Percentiles rank a stretch among this genome's conserved stretches.
phyloP scores from a whole-genome alignment of 805 yeast genomes.

The Metschnikowia chrysomelidarum region DNA sequence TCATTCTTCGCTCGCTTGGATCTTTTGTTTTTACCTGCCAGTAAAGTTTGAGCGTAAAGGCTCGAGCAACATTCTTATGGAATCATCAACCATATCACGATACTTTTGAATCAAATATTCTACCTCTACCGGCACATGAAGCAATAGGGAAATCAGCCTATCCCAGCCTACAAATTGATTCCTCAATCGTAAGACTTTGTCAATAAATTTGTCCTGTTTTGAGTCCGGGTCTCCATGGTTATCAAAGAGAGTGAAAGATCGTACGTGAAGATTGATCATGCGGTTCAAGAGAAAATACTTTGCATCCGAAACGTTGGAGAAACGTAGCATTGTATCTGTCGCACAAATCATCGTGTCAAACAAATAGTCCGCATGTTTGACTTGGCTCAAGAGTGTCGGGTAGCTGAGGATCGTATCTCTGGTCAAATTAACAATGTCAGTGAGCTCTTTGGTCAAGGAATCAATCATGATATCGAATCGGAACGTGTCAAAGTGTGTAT shows the following conservation, averaged over 20 bases:
- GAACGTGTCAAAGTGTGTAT: slow-evolving; percentile 5
- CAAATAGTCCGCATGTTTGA: not conserved
- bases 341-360: not conserved
- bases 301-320: slow-evolving; percentile 1
- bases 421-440: slow-evolving; percentile 1
- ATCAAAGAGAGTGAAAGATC: not conserved
- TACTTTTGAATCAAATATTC: too few species aligned
- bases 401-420: not conserved
- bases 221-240: not conserved
- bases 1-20: too few species aligned
- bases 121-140: too few species aligned
- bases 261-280: slow-evolving; percentile 1
- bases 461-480: slow-evolving; percentile 2
- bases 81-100: too few species aligned
- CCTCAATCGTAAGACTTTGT: too few species aligned
- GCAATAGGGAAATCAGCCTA: too few species aligned
- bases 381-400: not conserved
- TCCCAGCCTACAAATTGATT: too few species aligned
- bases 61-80: too few species aligned
- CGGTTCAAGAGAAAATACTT: slow-evolving; percentile 4
- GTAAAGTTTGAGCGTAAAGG: too few species aligned
- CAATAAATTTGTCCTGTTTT: too few species aligned
- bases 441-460: not conserved
- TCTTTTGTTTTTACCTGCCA: too few species aligned
- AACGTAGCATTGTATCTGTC: not conserved